A percentile compares a stretch with the other conserved stretches of the same genome.
Evolutionary conservation across 495 filamentous ascomycete genomes (phyloP).

Genomic region (Penicillium maclennaniae): DNA sequence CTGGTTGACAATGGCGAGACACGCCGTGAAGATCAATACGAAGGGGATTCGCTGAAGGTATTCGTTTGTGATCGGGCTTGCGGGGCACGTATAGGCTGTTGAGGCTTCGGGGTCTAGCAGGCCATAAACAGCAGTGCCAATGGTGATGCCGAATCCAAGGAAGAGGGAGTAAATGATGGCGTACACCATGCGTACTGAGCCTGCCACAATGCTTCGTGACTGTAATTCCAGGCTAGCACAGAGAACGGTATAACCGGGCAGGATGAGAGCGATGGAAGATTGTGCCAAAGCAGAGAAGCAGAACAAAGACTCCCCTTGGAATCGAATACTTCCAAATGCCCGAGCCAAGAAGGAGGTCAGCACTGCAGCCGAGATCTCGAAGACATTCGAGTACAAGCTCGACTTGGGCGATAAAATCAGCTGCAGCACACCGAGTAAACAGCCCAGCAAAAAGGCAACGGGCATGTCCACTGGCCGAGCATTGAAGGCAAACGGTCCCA

Average conservation of each 20-base stretch:
- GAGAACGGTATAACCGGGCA: constrained; percentile 83
- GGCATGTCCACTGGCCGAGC: constrained; percentile 86
- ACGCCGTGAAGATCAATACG: constrained; percentile 76
- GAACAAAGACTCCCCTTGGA: constrained; percentile 58
- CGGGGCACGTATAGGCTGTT: constrained; percentile 63
- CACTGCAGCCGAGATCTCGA: constrained; percentile 84
- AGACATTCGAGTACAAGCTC: constrained; percentile 77
- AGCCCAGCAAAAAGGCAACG: constrained; percentile 80
- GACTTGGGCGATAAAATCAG: constrained; percentile 75
- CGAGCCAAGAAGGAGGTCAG: constrained; percentile 86
- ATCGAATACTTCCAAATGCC: constrained; percentile 77
- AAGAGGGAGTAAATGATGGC: constrained; percentile 94
- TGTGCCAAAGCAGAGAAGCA: constrained; percentile 94
- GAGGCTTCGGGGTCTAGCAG: constrained; percentile 72
- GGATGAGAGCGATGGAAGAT: constrained; percentile 84
- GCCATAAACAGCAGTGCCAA: constrained; percentile 87
- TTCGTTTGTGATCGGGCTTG: constrained; percentile 48
- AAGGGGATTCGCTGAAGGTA: constrained; percentile 60
- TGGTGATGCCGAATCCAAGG: constrained; percentile 94
- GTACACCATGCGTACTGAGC: constrained; percentile 92
- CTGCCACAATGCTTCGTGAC: constrained; percentile 79
- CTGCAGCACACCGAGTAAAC: constrained; percentile 75
- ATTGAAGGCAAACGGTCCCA: constrained; percentile 88
- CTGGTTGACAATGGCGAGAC: constrained; percentile 81
- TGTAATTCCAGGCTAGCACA: constrained; percentile 86